A percentile compares a stretch with the other conserved stretches of the same genome.
phyloP scores from a whole-genome alignment of 2,329 filamentous ascomycete genomes.

The Colletotrichum coccodes region DNA sequence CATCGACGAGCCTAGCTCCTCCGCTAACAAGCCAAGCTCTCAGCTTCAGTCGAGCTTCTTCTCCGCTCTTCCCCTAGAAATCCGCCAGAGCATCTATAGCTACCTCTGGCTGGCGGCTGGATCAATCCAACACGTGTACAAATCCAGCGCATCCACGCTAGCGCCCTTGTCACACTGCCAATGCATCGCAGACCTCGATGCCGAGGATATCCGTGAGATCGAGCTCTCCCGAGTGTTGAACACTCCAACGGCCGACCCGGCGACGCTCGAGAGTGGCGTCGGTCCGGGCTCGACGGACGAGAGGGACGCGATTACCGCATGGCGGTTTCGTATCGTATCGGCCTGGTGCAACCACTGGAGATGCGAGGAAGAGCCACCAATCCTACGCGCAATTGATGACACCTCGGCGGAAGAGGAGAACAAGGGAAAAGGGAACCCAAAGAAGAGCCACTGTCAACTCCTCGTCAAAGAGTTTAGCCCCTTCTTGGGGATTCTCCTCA shows the following conservation, averaged over 20 bases:
- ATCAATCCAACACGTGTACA: slow-evolving; percentile 24
- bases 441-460: background rate
- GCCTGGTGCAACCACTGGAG: slow-evolving; percentile 24
- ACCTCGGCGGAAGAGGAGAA: background rate
- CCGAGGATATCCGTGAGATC: slow-evolving; percentile 21
- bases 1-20: background rate
- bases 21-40: background rate
- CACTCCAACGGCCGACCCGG: background rate
- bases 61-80: slow-evolving; percentile 19
- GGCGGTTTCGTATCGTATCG: slow-evolving; percentile 15
- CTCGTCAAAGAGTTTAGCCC: slow-evolving; percentile 29
- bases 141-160: background rate
- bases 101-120: slow-evolving; percentile 21
- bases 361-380: slow-evolving; percentile 25
- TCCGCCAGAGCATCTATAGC: slow-evolving; percentile 23
- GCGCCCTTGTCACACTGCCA: slow-evolving; percentile 22
- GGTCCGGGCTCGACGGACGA: background rate
- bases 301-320: slow-evolving; percentile 13
- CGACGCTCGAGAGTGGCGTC: background rate
- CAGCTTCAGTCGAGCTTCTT: slow-evolving; percentile 21
- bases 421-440: background rate
- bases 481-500: slow-evolving; percentile 19
- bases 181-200: slow-evolving; percentile 19
- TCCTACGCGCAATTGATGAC: background rate
- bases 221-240: slow-evolving; percentile 14